Base-by-base conservation (phyloP, 108 stramenopile species). In the Pseudonitzschia multiseries region DNA sequence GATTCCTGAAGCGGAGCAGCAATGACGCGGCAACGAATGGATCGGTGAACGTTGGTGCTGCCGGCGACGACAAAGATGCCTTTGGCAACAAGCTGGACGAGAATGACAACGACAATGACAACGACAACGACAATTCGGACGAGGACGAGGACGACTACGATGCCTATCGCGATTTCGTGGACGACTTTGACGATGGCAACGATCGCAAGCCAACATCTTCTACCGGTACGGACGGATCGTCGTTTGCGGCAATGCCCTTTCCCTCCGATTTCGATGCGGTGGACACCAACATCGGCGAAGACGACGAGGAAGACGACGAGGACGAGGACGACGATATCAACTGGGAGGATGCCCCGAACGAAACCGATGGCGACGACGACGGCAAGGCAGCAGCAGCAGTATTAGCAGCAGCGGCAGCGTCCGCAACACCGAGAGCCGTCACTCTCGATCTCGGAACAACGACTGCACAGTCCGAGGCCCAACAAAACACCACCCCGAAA, bases 321-420 rank as follows among this genome's bases (percentile, higher is more conserved):
- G 81, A 72, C 13, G 78, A 79, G 4, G 85, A 84, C 2, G 46
- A 48, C 46, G 46, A 48, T 18, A 48, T 48, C 18, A 10, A 14
- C 46, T 48, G 46, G 46, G 73, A 71, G 32, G 73, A 78, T 17
- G 81, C 68, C 18, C 74, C 72, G 1, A 82, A 82, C 18, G 66
- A 75, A 74, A 63, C 68, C 46, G 69, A 79, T 62, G 71, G 65
- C 74, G 83, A 77, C 54, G 76, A 78, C 46, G n/a, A n/a, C n/a
- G n/a, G n/a, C n/a, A n/a, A n/a, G n/a, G n/a, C n/a, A n/a, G n/a
- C n/a, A n/a, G n/a, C n/a, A n/a, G n/a, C n/a, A n/a, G n/a, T n/a
- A n/a, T n/a, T n/a, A n/a, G n/a, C n/a, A n/a, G n/a, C n/a, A n/a
- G n/a, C n/a, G n/a, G n/a, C n/a, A n/a, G n/a, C n/a, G n/a, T n/a